These are phyloP conservation scores for Clitopilus passeckerianus DNA, from an alignment of 768 basidiomycete species.

Conservation along the genomic window DNA sequence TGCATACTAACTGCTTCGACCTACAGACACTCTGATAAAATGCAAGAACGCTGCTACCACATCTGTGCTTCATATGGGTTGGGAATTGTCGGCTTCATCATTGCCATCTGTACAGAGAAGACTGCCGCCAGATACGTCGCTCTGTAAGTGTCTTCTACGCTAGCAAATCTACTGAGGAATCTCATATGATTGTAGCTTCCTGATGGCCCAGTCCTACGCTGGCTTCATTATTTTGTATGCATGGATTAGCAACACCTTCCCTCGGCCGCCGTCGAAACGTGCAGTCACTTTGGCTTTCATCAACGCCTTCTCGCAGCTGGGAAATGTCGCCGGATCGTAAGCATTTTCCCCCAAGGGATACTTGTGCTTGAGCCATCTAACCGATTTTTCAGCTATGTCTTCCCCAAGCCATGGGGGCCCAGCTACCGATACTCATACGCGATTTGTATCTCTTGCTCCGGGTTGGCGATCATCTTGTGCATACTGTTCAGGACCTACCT, in stretches of 20 bases:
- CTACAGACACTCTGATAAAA: slow-evolving; percentile 63
- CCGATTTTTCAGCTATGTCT: slow-evolving; percentile 43
- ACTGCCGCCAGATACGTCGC: slow-evolving; percentile 59
- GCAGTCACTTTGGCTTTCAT: slow-evolving; percentile 83
- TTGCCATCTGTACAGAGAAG: slow-evolving; percentile 62
- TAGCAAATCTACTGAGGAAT: no score
- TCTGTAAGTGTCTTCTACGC: slow-evolving; percentile 32
- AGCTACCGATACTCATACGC: slow-evolving; percentile 66
- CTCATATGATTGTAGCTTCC: slow-evolving; percentile 41
- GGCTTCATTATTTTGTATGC: slow-evolving; percentile 64
- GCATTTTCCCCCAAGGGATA: slow-evolving; percentile 18
- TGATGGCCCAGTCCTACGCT: slow-evolving; percentile 72
- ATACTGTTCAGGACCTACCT: slow-evolving; percentile 45
- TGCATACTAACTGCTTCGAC: slow-evolving; percentile 2
- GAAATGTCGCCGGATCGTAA: slow-evolving; percentile 82
- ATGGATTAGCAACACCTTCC: slow-evolving; percentile 46
- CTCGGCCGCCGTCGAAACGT: slow-evolving; percentile 76
- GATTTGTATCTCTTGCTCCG: slow-evolving; percentile 62
- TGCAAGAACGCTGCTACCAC: slow-evolving; percentile 69
- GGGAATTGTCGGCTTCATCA: slow-evolving; percentile 65
- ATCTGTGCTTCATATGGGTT: slow-evolving; percentile 44
- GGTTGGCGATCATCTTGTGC: slow-evolving; percentile 44
- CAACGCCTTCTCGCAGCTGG: slow-evolving; percentile 77
- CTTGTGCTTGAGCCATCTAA: neutral
- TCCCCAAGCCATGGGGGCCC: slow-evolving; percentile 68